Conservation (phyloP, 345 rosid genomes). For the Litchi chinensis region DNA sequence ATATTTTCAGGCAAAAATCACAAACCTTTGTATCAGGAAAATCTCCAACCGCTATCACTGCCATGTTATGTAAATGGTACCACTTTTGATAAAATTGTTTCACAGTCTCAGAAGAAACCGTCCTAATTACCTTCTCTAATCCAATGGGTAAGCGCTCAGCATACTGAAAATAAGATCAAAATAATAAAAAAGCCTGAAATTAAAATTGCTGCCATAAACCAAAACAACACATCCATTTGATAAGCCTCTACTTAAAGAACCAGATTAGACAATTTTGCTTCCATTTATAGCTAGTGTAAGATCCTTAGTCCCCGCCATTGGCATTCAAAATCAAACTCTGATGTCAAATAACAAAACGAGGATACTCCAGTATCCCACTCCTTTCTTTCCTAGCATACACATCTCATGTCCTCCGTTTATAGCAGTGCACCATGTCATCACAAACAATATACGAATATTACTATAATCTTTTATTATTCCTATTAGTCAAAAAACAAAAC, state of each 20-base stretch:
- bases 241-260: background rate
- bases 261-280: background rate
- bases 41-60: constrained; percentile 94
- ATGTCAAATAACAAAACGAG: constrained; percentile 8
- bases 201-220: background rate
- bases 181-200: background rate
- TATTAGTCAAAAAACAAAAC: background rate
- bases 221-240: constrained; percentile 12
- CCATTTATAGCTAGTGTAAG: background rate
- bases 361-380: background rate
- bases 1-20: constrained; percentile 21
- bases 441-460: background rate
- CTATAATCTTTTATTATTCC: background rate
- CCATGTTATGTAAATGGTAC: constrained; percentile 86
- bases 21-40: constrained; percentile 82
- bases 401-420: background rate
- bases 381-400: background rate
- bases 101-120: constrained; percentile 72
- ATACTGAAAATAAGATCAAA: constrained; percentile 55
- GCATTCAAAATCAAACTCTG: background rate
- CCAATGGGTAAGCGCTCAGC: constrained; percentile 94
- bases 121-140: constrained; percentile 81
- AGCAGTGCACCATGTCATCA: constrained; percentile 1
- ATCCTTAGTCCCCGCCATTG: background rate
- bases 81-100: constrained; percentile 79